phyloP scores from a whole-genome alignment of 2,329 filamentous ascomycete genomes.

The Aspergillus fischeri region DNA sequence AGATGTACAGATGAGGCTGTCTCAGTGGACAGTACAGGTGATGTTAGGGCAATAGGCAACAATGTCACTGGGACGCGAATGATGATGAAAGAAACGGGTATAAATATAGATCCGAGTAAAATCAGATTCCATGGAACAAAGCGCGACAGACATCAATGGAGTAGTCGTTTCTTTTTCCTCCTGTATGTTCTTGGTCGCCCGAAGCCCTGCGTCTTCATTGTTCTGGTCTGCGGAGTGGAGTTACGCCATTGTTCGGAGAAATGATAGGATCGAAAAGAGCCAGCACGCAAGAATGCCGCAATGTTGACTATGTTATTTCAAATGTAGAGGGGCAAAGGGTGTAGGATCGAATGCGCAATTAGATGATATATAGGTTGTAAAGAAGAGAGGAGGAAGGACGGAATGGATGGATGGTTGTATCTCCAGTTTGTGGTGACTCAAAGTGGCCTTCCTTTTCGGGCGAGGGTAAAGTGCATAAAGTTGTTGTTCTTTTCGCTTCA shows the following conservation, averaged over 20 bases:
- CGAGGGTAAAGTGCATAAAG: neutral
- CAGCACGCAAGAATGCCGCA: conserved; percentile 7
- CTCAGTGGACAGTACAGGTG: neutral
- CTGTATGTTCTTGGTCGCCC: conserved; percentile 11
- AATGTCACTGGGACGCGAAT: neutral
- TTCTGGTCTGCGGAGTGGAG: conserved; percentile 5
- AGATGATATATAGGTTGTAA: neutral
- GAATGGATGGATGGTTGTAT: neutral
- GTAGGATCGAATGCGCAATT: neutral
- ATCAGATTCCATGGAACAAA: neutral
- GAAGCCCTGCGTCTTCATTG: conserved; percentile 14
- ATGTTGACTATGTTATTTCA: neutral
- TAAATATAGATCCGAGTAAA: neutral
- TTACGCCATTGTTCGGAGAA: conserved; percentile 19
- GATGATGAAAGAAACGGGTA: neutral
- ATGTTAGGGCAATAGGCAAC: neutral
- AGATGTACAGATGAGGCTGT: neutral
- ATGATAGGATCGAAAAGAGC: conserved; percentile 11
- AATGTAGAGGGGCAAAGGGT: neutral
- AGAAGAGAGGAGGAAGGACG: neutral
- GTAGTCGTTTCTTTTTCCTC: conserved; percentile 16
- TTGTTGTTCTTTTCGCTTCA: neutral
- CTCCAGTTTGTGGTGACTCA: neutral
- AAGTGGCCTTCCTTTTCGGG: neutral
- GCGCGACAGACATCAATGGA: conserved; percentile 4